phyloP scores from a whole-genome alignment of 805 yeast genomes.

The Lachancea kluyveri region DNA sequence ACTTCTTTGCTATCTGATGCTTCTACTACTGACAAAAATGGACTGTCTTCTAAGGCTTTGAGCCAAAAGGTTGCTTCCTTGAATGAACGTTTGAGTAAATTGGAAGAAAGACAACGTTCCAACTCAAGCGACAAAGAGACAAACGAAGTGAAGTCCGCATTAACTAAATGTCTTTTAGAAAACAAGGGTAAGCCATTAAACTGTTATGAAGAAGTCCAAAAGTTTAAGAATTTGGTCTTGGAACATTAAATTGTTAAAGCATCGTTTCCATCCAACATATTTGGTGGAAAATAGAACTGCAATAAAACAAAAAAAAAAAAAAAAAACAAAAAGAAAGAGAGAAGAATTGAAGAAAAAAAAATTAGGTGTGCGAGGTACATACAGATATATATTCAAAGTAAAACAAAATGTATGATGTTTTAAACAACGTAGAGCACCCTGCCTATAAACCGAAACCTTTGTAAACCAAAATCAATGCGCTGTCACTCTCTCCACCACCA shows the following conservation, averaged over 20 bases:
- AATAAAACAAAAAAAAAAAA: slow-evolving; percentile 2
- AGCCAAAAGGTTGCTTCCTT: slow-evolving; percentile 39
- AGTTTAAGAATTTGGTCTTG: slow-evolving; percentile 55
- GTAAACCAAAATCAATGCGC: slow-evolving; percentile 84
- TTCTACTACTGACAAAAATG: slow-evolving; percentile 17
- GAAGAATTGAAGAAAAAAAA: slow-evolving; percentile 7
- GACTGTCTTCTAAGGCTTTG: slow-evolving; percentile 27
- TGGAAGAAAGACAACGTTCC: slow-evolving; percentile 25
- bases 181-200: slow-evolving; percentile 62
- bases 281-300: background rate
- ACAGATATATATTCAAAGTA: slow-evolving; percentile 9
- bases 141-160: slow-evolving; percentile 38
- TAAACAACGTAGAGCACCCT: slow-evolving; percentile 2
- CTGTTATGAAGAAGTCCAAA: slow-evolving; percentile 76
- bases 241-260: slow-evolving; percentile 30
- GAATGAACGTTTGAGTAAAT: slow-evolving; percentile 32
- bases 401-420: too few relatives aligned
- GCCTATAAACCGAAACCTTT: slow-evolving; percentile 64
- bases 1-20: slow-evolving; percentile 34
- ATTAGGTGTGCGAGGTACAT: slow-evolving; percentile 5
- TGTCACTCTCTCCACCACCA: slow-evolving; percentile 98
- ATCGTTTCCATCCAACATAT: slow-evolving; percentile 1
- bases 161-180: slow-evolving; percentile 51
- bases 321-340: slow-evolving; percentile 3
- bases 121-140: slow-evolving; percentile 21